phyloP scores from a whole-genome alignment of 805 yeast genomes.

The Saccharomycopsis capsularis region DNA sequence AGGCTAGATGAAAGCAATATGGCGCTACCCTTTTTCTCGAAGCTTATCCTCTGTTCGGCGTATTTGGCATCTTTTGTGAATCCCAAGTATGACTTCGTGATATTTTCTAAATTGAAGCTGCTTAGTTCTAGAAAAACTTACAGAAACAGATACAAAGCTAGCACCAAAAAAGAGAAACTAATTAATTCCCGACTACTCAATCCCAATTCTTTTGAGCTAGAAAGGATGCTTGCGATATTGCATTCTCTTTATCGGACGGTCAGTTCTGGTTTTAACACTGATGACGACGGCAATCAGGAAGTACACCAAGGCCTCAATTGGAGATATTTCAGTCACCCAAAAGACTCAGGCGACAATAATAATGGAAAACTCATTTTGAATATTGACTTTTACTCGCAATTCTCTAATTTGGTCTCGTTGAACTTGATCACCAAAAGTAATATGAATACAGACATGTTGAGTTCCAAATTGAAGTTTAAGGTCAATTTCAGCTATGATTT shows the following conservation, averaged over 20 bases:
- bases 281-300: no score
- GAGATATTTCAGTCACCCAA: background rate
- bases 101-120: conserved; percentile 31
- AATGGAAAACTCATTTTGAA: conserved; percentile 20
- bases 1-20: conserved; percentile 11
- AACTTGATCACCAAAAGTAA: conserved; percentile 33
- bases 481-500: conserved; percentile 18
- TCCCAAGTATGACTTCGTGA: conserved; percentile 34
- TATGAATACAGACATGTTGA: conserved; percentile 23
- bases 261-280: conserved; percentile 29
- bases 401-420: conserved; percentile 37
- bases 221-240: conserved; percentile 38
- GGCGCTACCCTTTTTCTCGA: conserved; percentile 36
- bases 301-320: background rate
- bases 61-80: conserved; percentile 39
- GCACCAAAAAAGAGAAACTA: conserved; percentile 6
- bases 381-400: conserved; percentile 36
- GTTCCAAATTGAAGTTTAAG: conserved; percentile 15
- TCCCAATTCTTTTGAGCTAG: conserved; percentile 38
- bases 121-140: conserved; percentile 1
- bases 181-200: conserved; percentile 34
- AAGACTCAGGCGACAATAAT: background rate
- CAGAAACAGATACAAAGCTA: background rate
- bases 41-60: conserved; percentile 37
- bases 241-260: conserved; percentile 32